phyloP scores from a whole-genome alignment of 1,284 basidiomycete species.

The Pyrrhoderma lamaoense region DNA sequence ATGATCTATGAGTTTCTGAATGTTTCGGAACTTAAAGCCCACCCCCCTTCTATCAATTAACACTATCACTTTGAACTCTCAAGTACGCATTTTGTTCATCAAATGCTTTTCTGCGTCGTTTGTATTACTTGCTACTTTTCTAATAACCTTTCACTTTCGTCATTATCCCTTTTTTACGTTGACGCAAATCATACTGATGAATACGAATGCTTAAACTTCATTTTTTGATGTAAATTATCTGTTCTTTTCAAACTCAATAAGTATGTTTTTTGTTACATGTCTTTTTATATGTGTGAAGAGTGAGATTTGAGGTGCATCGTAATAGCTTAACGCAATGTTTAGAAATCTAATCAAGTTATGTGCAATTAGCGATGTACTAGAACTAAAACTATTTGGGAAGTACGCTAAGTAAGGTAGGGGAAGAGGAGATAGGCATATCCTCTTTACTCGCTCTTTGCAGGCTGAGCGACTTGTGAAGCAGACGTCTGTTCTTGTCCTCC shows the following conservation, averaged over 20 bases:
- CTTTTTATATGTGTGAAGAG: no score
- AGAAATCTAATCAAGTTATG: no score
- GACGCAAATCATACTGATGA: background rate
- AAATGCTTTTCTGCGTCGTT: background rate
- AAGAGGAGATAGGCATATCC: no score
- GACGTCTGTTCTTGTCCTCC: background rate
- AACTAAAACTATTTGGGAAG: no score
- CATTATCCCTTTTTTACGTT: background rate
- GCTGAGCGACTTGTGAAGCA: background rate
- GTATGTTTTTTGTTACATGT: no score
- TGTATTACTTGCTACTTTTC: background rate
- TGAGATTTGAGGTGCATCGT: no score
- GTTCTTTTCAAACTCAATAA: background rate
- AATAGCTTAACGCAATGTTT: no score
- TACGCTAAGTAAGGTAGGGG: no score
- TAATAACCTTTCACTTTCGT: background rate
- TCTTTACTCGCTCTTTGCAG: no score
- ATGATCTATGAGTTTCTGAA: no score
- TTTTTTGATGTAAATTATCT: slow-evolving; percentile 13
- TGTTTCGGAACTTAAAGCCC: background rate
- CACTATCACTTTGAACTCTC: background rate
- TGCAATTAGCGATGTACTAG: no score
- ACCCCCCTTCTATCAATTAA: background rate
- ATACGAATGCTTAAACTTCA: background rate
- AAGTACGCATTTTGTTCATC: slow-evolving; percentile 1